phyloP scores from a whole-genome alignment of 768 basidiomycete species.

The Rhodotorula paludigena region DNA sequence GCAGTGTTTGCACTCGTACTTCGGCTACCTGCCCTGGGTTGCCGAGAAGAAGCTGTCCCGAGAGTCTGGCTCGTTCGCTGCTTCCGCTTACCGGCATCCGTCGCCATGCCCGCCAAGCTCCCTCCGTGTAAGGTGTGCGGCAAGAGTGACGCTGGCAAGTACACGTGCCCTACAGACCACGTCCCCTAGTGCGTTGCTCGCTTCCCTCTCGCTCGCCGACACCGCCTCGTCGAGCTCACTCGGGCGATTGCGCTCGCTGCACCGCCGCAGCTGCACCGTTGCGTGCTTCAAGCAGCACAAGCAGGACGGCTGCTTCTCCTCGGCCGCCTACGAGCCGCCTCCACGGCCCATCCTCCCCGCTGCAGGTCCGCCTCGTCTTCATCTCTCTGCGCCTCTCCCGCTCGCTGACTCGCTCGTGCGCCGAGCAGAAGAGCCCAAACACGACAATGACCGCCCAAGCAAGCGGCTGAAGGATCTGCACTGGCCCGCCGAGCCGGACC shows the following conservation, averaged over 20 bases:
- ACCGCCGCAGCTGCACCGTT: conserved; percentile 23
- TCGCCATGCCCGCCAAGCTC: conserved; percentile 22
- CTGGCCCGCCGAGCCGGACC: conserved; percentile 37
- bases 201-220: not conserved
- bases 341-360: conserved; percentile 1
- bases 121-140: conserved; percentile 27
- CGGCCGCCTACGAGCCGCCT: conserved; percentile 1
- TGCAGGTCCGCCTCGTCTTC: conserved; percentile 1
- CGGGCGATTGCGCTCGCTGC: not conserved
- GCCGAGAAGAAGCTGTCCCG: too few relatives aligned
- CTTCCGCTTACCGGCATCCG: not conserved
- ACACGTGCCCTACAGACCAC: conserved; percentile 28
- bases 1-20: not conserved
- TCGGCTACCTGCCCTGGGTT: too few relatives aligned
- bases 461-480: conserved; percentile 32
- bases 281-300: conserved; percentile 35
- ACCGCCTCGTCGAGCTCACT: not conserved
- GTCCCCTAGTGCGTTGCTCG: conserved; percentile 14
- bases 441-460: conserved; percentile 22
- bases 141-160: conserved; percentile 22
- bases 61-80: not conserved
- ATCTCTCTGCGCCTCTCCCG: not conserved
- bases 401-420: too few relatives aligned
- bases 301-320: conserved; percentile 14
- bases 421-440: not conserved